These are phyloP conservation scores for Tilletia caries DNA, from an alignment of 1,284 basidiomycete species.

Conservation along the genomic window DNA sequence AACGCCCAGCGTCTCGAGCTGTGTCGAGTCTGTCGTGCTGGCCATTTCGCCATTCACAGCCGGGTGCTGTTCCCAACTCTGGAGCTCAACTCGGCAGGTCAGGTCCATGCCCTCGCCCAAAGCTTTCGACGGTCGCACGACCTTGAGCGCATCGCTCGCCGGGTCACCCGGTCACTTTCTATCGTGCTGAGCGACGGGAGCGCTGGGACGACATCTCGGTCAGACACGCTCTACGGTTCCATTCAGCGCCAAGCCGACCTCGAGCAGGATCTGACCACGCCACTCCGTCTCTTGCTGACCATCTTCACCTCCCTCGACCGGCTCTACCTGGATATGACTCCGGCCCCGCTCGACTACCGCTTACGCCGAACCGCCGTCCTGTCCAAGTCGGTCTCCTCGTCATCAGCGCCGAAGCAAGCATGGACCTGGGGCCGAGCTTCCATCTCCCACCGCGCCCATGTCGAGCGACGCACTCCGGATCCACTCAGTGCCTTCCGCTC, in stretches of 20 bases:
- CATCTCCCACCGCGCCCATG: background rate
- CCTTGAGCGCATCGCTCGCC: background rate
- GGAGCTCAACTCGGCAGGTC: background rate
- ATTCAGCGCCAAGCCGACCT: conserved; percentile 2
- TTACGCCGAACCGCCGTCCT: background rate
- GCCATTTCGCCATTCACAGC: background rate
- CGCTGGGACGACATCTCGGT: background rate
- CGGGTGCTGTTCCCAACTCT: background rate
- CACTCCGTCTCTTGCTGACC: background rate
- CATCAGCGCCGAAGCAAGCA: background rate
- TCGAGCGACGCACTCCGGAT: background rate
- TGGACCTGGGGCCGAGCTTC: conserved; percentile 3
- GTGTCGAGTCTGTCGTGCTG: conserved; percentile 1
- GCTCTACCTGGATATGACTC: background rate
- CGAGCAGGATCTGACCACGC: background rate
- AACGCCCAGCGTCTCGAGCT: conserved; percentile 4
- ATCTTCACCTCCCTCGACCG: background rate
- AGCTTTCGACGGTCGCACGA: background rate
- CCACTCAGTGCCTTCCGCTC: background rate
- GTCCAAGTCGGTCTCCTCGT: background rate
- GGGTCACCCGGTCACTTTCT: background rate
- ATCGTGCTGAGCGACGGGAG: background rate
- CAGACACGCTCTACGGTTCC: background rate
- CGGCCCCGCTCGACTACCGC: conserved; percentile 9
- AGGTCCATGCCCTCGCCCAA: background rate